Evolutionary conservation across 208 protist genomes (phyloP).

Genomic region (Leishmania gerbilli): DNA sequence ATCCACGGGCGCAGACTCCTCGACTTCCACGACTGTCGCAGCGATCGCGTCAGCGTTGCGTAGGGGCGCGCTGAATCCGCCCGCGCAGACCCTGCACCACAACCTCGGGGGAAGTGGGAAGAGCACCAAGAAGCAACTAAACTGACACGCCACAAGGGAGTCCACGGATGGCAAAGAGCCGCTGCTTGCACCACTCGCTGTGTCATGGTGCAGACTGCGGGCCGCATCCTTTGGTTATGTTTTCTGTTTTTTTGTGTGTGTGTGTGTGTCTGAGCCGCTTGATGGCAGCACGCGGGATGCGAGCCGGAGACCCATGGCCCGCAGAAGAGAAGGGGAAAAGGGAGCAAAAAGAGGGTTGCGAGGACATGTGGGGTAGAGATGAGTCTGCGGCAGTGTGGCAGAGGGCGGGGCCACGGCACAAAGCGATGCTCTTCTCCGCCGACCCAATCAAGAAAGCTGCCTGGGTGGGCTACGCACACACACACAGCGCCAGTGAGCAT

Average conservation of each 20-base stretch:
- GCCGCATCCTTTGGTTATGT: background rate
- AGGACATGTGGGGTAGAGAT: background rate
- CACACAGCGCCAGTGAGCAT: background rate
- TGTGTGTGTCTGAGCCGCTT: too few species aligned
- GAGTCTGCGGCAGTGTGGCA: background rate
- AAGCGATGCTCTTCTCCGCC: background rate
- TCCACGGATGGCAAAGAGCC: background rate
- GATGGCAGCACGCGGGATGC: background rate
- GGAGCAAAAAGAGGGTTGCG: background rate
- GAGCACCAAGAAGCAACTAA: background rate
- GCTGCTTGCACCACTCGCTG: too few species aligned
- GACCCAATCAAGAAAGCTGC: background rate
- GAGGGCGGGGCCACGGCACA: background rate
- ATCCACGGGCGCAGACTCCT: slow-evolving; percentile 71
- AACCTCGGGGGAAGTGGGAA: background rate
- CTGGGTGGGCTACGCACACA: background rate
- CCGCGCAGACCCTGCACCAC: background rate
- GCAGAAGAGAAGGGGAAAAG: background rate
- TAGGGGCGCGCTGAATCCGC: slow-evolving; percentile 7
- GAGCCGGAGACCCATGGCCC: background rate
- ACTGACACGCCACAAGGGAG: background rate
- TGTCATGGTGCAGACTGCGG: background rate
- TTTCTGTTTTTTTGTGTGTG: background rate
- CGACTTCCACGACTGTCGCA: slow-evolving; percentile 67
- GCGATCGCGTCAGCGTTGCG: slow-evolving; percentile 13